Conservation (phyloP, 495 filamentous ascomycete species). For the Daldinia grandis region DNA sequence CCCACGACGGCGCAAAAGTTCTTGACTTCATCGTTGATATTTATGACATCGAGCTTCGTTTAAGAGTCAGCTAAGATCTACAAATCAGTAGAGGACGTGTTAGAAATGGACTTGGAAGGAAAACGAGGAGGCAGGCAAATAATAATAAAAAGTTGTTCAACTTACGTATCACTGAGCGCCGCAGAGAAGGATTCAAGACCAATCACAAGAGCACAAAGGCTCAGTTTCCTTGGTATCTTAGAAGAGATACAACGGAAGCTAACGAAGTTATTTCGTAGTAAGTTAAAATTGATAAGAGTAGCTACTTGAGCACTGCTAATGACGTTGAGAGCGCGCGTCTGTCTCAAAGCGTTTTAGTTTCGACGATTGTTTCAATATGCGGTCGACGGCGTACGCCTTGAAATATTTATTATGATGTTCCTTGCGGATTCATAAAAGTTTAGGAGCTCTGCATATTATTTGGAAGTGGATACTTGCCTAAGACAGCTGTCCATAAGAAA, state of each 20-base stretch:
- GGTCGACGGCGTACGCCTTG: not conserved
- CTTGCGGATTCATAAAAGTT: constrained; percentile 29
- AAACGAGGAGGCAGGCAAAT: not conserved
- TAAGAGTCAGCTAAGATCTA: not conserved
- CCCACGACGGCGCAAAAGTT: constrained; percentile 57
- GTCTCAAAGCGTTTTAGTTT: constrained; percentile 4
- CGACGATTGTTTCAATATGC: constrained; percentile 24
- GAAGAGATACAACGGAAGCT: constrained; percentile 3
- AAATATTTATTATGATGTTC: constrained; percentile 10
- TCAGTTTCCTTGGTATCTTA: constrained; percentile 4
- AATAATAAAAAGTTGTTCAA: not conserved
- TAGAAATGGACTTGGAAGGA: not conserved
- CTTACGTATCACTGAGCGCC: constrained; percentile 33
- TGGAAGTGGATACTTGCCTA: constrained; percentile 21
- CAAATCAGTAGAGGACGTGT: not conserved
- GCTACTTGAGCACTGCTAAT: constrained; percentile 1
- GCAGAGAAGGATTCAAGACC: constrained; percentile 29
- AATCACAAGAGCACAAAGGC: constrained; percentile 39
- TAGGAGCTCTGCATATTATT: constrained; percentile 21
- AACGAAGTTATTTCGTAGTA: not conserved
- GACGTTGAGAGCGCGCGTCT: constrained; percentile 9
- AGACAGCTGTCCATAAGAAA: constrained; percentile 22
- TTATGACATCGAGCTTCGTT: constrained; percentile 34
- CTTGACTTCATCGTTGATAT: constrained; percentile 55
- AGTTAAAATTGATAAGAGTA: constrained; percentile 9